Base-by-base conservation (phyloP, 1,139 yeast genomes). In the Suhomyces kunorum region DNA sequence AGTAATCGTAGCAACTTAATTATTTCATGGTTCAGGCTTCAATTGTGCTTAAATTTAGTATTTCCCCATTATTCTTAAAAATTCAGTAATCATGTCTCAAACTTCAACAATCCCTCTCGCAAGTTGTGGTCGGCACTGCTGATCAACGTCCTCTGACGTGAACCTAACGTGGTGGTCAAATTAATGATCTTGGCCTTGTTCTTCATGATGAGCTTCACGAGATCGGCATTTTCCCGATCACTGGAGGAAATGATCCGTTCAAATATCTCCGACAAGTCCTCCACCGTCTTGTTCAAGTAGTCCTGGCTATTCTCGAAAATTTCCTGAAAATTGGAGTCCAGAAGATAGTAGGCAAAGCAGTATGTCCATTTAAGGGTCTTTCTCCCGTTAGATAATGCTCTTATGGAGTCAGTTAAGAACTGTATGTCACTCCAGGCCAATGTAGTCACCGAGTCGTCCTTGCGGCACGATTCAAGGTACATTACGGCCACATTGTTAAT, bases 341-440 rank as follows among this genome's bases (percentile, higher is more conserved):
- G 72, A 29, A 88, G 68, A 58, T 83, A 87, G 55, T 67, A 92
- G 3, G 88, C 83, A 57, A 88, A 78, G 5, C 90, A 89, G 62
- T 87, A 90, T 0, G 97, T 82, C 98, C 98, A 92, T 63, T 88
- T 87, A 38, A 92, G 68, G 2, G 90, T 80, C 35, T 81, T 81
- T 43, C 98, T 71, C 2, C 96, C 87, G 41, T 74, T 76, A 27
- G 83, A 71, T 40, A 89, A 65, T 1, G 78, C 75, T 34, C 74
- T 71, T 42, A 85, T 82, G 34, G 92, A 81, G 45, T 85, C 94
- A 7, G 82, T 77, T 38, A 89, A 71, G 56, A 86, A 90, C 55
- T 87, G 95, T 1, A 89, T 85, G 54, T 90, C 97, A 42, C 87
- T 87, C 96, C 96, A 89, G 2, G 95, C 83, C 44, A 87, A 49